A percentile compares a stretch with the other conserved stretches of the same genome.
Evolutionary conservation across 805 yeast genomes (phyloP).

Genomic region (Wickerhamiella brachini): DNA sequence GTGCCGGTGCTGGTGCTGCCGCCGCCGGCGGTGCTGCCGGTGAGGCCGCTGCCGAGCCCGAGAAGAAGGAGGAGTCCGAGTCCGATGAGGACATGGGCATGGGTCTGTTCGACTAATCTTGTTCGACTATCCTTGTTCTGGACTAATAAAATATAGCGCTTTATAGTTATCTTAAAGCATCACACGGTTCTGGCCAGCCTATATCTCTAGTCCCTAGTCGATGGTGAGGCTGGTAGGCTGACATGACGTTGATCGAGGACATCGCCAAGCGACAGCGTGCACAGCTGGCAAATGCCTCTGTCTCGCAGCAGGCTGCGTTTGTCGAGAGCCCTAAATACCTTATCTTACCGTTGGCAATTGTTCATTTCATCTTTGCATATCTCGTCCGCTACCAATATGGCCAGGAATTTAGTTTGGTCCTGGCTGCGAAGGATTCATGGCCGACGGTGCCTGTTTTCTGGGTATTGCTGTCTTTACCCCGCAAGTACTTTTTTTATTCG

Average conservation of each 20-base stretch:
- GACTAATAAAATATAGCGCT: conserved; percentile 3
- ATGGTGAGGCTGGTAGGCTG: too few species aligned
- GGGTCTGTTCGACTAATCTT: conserved; percentile 61
- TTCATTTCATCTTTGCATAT: conserved; percentile 24
- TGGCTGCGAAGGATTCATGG: conserved; percentile 12
- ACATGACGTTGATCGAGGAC: conserved; percentile 9
- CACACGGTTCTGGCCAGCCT: too few species aligned
- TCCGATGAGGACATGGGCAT: conserved; percentile 84
- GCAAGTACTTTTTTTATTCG: background rate
- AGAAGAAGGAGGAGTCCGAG: conserved; percentile 42
- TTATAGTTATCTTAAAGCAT: background rate
- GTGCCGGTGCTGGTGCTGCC: conserved; percentile 48
- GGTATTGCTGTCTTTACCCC: conserved; percentile 20
- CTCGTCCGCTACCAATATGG: conserved; percentile 27
- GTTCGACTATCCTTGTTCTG: conserved; percentile 3
- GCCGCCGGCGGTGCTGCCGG: conserved; percentile 50
- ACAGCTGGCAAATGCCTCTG: background rate
- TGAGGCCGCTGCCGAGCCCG: conserved; percentile 40
- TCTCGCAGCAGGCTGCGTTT: background rate
- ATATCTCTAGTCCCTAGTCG: too few species aligned
- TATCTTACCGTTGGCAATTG: conserved; percentile 21
- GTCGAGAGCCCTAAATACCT: background rate
- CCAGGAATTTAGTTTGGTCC: conserved; percentile 13
- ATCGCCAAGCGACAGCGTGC: conserved; percentile 5
- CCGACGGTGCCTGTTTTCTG: conserved; percentile 22